A percentile compares a stretch with the other conserved stretches of the same genome.
Evolutionary conservation across 305 asterid genomes (phyloP).

Genomic region (Petunia hybrid): DNA sequence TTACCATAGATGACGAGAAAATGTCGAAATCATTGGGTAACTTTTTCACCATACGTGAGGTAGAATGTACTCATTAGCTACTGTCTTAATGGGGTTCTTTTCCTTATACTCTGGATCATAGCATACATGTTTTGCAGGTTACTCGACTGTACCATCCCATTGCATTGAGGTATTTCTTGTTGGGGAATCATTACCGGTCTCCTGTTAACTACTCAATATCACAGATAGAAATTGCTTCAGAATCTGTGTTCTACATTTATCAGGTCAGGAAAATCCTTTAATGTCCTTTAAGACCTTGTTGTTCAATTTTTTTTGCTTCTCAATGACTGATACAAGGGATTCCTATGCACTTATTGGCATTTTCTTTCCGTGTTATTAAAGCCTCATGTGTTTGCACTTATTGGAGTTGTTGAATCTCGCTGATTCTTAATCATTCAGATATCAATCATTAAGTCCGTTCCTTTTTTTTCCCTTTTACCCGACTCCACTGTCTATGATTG

Average conservation of each 20-base stretch:
- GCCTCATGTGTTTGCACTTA: no score
- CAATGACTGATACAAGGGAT: neutral
- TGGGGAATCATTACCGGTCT: slow-evolving; percentile 88
- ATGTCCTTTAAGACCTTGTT: neutral
- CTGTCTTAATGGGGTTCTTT: slow-evolving; percentile 21
- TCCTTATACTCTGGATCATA: slow-evolving; percentile 18
- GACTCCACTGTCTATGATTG: no score
- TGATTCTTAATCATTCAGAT: no score
- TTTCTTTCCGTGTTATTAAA: no score
- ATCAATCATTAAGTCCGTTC: no score
- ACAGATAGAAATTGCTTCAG: slow-evolving; percentile 79
- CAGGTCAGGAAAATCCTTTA: slow-evolving; percentile 55
- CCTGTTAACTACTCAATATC: slow-evolving; percentile 78
- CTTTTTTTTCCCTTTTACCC: no score
- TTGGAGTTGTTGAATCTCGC: no score
- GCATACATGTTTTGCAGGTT: slow-evolving; percentile 56
- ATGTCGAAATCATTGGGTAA: slow-evolving; percentile 88
- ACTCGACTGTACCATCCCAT: slow-evolving; percentile 82
- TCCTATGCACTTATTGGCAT: neutral
- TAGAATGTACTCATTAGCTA: slow-evolving; percentile 35
- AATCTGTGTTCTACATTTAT: slow-evolving; percentile 73
- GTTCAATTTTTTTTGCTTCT: slow-evolving; percentile 2
- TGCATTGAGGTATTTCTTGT: slow-evolving; percentile 80
- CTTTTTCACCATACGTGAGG: slow-evolving; percentile 91
- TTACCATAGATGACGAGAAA: slow-evolving; percentile 75